Evolutionary conservation across 2,329 filamentous ascomycete species (phyloP).

Genomic region (Alternaria sp.): DNA sequence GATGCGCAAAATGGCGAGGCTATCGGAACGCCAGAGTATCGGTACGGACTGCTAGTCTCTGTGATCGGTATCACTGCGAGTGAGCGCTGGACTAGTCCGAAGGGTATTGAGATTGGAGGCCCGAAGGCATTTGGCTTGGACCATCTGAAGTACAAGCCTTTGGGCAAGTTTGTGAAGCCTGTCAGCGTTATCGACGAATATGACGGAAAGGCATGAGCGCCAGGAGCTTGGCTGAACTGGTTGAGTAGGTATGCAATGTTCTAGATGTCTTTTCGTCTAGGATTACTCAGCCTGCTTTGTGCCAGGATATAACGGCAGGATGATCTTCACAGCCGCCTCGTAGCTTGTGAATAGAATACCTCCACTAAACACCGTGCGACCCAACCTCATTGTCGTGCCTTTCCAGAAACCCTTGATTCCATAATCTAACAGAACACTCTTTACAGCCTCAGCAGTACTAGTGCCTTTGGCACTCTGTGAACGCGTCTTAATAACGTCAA

Average conservation of each 20-base stretch:
- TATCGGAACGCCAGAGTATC: slow-evolving; percentile 62
- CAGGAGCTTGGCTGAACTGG: neutral
- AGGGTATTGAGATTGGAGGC: slow-evolving; percentile 59
- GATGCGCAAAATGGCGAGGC: slow-evolving; percentile 58
- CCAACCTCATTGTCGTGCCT: slow-evolving; percentile 71
- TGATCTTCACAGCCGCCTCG: slow-evolving; percentile 61
- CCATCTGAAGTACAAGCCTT: slow-evolving; percentile 57
- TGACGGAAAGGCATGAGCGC: slow-evolving; percentile 20
- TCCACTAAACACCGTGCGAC: slow-evolving; percentile 69
- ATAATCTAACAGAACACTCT: slow-evolving; percentile 61
- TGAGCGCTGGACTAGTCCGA: slow-evolving; percentile 60
- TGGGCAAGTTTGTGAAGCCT: slow-evolving; percentile 61
- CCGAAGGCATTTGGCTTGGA: slow-evolving; percentile 58
- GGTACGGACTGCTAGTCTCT: slow-evolving; percentile 60
- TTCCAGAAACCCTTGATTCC: slow-evolving; percentile 70
- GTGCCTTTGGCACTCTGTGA: slow-evolving; percentile 66
- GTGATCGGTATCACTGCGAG: slow-evolving; percentile 63
- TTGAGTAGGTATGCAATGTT: neutral
- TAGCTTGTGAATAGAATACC: slow-evolving; percentile 70
- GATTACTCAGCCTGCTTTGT: slow-evolving; percentile 21
- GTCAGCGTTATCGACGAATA: slow-evolving; percentile 62
- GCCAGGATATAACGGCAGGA: slow-evolving; percentile 51
- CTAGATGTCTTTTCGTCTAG: slow-evolving; percentile 21
- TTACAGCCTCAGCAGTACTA: slow-evolving; percentile 63
- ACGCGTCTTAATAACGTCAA: slow-evolving; percentile 69